Conservation (phyloP, 31 red algal genomes). For the Asparagopsis taxiformis region DNA sequence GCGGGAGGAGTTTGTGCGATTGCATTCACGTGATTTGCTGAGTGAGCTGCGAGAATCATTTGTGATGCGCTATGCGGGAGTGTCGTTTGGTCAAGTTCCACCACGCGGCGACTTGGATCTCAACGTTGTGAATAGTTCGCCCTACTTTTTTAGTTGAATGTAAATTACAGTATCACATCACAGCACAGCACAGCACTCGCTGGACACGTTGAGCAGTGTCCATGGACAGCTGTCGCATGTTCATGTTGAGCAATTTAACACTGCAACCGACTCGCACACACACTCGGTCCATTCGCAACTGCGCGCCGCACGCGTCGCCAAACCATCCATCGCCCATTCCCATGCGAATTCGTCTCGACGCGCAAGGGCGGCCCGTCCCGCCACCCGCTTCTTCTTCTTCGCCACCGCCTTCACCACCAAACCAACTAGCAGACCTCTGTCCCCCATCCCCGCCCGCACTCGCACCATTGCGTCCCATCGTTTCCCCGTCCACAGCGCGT, state of each 20-base stretch:
- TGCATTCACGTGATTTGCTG: constrained; percentile 81
- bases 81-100: constrained; percentile 57
- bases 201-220: not conserved
- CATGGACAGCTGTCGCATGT: not conserved
- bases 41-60: constrained; percentile 76
- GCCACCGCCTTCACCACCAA: too few species aligned
- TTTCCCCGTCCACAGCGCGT: not conserved
- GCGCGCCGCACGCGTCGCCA: not conserved
- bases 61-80: constrained; percentile 37
- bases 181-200: not conserved
- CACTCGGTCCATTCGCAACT: not conserved
- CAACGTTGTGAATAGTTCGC: constrained; percentile 56
- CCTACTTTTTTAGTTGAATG: constrained; percentile 85
- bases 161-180: not conserved
- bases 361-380: too few species aligned
- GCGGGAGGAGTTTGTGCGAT: constrained; percentile 71
- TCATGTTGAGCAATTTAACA: too few species aligned
- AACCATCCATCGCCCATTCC: not conserved
- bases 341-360: constrained; percentile 50
- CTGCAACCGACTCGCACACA: not conserved
- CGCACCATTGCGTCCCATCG: too few species aligned
- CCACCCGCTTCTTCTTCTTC: too few species aligned
- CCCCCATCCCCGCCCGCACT: constrained; percentile 18
- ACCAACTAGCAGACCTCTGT: too few species aligned
- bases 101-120: constrained; percentile 69